These are phyloP conservation scores for Gloeophyllum trabeum DNA, from an alignment of 768 basidiomycete genomes.

Conservation along the genomic window DNA sequence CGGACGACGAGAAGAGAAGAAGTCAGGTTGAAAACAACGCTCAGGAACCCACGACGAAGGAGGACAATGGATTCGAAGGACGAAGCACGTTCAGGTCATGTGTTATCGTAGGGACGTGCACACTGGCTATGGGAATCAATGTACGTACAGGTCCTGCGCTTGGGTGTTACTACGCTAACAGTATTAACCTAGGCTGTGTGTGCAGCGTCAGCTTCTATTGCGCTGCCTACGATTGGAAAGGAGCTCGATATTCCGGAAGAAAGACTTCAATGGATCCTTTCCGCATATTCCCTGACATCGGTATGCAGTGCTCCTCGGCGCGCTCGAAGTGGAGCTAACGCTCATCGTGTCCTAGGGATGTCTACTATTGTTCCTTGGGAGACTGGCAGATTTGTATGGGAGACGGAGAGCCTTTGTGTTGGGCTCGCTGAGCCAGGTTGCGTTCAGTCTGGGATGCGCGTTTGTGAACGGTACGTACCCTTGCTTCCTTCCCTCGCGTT, in stretches of 20 bases:
- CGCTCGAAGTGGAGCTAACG: no score
- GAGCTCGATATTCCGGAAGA: conserved; percentile 37
- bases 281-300: conserved; percentile 58
- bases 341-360: conserved; percentile 68
- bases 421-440: conserved; percentile 42
- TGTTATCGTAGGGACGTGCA: conserved; percentile 14
- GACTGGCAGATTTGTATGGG: conserved; percentile 72
- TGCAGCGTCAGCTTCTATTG: conserved; percentile 14
- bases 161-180: not conserved
- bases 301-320: conserved; percentile 27
- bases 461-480: conserved; percentile 41
- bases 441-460: conserved; percentile 53
- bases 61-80: no score
- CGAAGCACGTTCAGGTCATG: not conserved
- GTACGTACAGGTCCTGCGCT: conserved; percentile 8
- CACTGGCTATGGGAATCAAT: conserved; percentile 19
- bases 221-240: conserved; percentile 17
- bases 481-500: not conserved
- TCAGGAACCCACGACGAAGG: no score
- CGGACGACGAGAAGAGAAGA: no score
- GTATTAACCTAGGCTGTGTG: conserved; percentile 11
- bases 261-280: conserved; percentile 55
- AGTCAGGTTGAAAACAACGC: no score
- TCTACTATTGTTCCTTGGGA: conserved; percentile 62
- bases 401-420: conserved; percentile 54